Evolutionary conservation across 176 grass and related monocot species (phyloP).

Genomic region (Areca catechu): DNA sequence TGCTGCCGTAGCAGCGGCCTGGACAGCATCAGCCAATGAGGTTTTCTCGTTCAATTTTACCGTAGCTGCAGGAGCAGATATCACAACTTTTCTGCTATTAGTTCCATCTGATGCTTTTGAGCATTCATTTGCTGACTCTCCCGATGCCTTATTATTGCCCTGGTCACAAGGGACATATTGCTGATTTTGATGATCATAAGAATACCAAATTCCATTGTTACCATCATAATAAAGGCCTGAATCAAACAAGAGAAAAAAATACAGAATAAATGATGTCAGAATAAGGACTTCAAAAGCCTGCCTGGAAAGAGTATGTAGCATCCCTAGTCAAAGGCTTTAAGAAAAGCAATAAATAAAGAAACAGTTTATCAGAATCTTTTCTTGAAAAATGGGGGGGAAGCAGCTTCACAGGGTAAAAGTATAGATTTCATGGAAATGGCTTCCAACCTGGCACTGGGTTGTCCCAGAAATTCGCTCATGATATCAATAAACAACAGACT

Average conservation of each 20-base stretch:
- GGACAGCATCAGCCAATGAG: constrained; percentile 71
- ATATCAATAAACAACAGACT: constrained; percentile 8
- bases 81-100: constrained; percentile 62
- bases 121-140: constrained; percentile 35
- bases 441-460: too few relatives aligned
- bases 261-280: too few relatives aligned
- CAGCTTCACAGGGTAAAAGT: too few relatives aligned
- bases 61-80: constrained; percentile 79
- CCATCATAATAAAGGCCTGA: constrained; percentile 95
- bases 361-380: too few relatives aligned
- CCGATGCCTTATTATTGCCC: constrained; percentile 41
- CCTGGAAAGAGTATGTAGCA: neutral
- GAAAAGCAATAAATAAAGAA: too few relatives aligned
- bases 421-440: too few relatives aligned
- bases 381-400: too few relatives aligned
- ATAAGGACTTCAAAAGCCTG: neutral
- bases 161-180: constrained; percentile 75
- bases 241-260: constrained; percentile 12
- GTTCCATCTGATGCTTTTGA: constrained; percentile 49
- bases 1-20: constrained; percentile 83
- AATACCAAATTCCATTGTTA: constrained; percentile 79
- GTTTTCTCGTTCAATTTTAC: constrained; percentile 69
- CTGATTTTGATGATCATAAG: constrained; percentile 72
- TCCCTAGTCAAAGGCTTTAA: too few relatives aligned
- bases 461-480: too few relatives aligned